Base-by-base conservation (phyloP, 176 grass and related monocot genomes). In the Dactylis glomerata region DNA sequence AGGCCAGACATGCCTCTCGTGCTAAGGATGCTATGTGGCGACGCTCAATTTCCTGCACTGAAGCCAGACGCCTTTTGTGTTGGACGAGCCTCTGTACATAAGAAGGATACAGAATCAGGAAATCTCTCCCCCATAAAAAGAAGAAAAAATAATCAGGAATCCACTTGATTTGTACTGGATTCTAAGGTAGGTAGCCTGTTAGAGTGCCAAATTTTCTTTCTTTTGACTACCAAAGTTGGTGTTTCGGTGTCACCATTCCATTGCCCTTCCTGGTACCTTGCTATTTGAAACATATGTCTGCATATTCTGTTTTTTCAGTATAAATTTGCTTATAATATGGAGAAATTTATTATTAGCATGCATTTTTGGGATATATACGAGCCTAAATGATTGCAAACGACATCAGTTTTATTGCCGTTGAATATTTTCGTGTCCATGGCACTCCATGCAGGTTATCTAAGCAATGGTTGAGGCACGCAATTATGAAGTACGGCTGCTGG, bases 11-110 rank as follows among this genome's bases (percentile, higher is more conserved):
- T 94, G 87, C 69, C 87, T 14, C 24, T 70, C 15, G 81, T 85
- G 69, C 79, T 89, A 11, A 85, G 84, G 61, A 94, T 94, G 92
- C 23, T 94, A 20, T 62, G 80, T 54, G 87, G 89, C 41, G 92
- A 94, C 31, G 82, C 54, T 73, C 37, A 65, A 8, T 68, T 85
- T 65, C 51, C 84, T 13, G 57, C 75, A 81, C 88, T 88, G 11
- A 93, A 90, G 55, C 84, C 72, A 55, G 84, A 85, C n/a, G 88
- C 88, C 15, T 88, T 88, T 79, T 88, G 84, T 4, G 75, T 56
- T 10, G 87, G 81, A 66, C 84, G 87, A 19, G 33, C 12, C 42
- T 55, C 66, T 27, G 19, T 13, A n/a, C n/a, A n/a, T n/a, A n/a
- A n/a, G n/a, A n/a, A n/a, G n/a, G n/a, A n/a, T n/a, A n/a, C n/a